A percentile compares a stretch with the other conserved stretches of the same genome.
Evolutionary conservation across 805 yeast species (phyloP).

Genomic region (Wickerhamiella cacticola): DNA sequence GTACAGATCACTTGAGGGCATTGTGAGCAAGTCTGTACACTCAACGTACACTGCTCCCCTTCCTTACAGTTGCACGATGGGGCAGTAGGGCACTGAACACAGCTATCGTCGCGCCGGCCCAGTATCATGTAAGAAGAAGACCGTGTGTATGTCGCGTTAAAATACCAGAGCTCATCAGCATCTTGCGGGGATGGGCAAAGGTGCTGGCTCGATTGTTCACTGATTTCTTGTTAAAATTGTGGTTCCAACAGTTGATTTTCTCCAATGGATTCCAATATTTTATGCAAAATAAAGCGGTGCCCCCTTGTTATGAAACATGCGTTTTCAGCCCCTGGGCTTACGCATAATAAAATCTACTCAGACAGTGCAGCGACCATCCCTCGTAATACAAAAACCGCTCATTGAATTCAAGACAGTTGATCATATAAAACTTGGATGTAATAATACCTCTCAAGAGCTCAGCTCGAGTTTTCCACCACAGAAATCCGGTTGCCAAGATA

Average conservation of each 20-base stretch:
- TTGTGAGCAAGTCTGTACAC: slow-evolving; percentile 43
- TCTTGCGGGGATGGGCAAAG: neutral
- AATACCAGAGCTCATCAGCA: neutral
- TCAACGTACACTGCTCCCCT: slow-evolving; percentile 43
- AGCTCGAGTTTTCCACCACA: no score
- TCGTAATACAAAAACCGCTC: neutral
- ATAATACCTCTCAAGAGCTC: no score
- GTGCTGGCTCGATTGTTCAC: no score
- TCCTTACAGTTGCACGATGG: slow-evolving; percentile 34
- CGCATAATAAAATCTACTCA: neutral
- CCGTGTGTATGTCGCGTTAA: neutral
- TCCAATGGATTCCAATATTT: no score
- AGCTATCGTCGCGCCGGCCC: slow-evolving; percentile 7
- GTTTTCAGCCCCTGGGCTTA: slow-evolving; percentile 1
- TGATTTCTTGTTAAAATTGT: no score
- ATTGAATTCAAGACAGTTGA: neutral
- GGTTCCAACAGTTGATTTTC: no score
- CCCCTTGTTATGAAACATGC: slow-evolving; percentile 3
- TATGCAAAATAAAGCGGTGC: no score
- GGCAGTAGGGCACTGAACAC: slow-evolving; percentile 27
- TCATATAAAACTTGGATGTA: no score
- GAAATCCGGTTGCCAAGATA: no score
- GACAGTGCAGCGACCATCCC: neutral
- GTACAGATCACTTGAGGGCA: slow-evolving; percentile 48
- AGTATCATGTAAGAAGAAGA: slow-evolving; percentile 4